Base-by-base conservation (phyloP, 2,329 filamentous ascomycete species). In the Alternaria consortialis region DNA sequence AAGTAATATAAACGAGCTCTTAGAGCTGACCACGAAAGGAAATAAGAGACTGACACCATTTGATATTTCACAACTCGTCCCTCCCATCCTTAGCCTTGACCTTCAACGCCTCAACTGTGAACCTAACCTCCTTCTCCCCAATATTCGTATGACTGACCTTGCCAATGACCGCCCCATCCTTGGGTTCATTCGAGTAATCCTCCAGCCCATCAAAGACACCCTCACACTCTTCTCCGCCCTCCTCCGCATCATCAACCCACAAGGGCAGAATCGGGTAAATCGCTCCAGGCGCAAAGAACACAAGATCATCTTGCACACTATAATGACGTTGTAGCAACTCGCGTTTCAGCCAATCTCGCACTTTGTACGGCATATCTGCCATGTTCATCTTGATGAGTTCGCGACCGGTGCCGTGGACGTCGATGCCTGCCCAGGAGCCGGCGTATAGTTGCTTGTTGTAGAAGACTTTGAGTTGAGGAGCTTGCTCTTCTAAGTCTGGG, bases 221-320 rank as follows among this genome's bases (percentile, higher is more conserved):
- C 59, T 80, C 76, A 67, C 84, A 85, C 29, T 75, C 70, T 1
- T 47, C 51, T 2, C 60, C 56, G 39, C 77, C 82, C 58, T 79
- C 80, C 3, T 71, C 69, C 0, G 64, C 58, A 62, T 73, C 76
- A 9, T 83, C 83, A 1, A 83, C 79, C 82, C 83, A 86, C 4
- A 86, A 74, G 34, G 84, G 84, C 47, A 85, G 64, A 11, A 81
- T 77, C 34, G 82, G 78, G 58, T 86, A 85, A 9, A 86, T 66
- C 9, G 84, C 84, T 0, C 84, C 84, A 0, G 84, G 84, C 17
- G 84, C 84, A 69, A 86, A 86, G 31, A 86, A 79, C n/a, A 82
- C 81, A 2, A 83, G 71, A 60, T 79, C 82, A 13, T 79, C 75
- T 43, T 79, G 73, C 43, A 83, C 77, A 62, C 78, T 78, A 32